phyloP scores from a whole-genome alignment of 2,329 filamentous ascomycete genomes.

The Ophiostoma sp. region DNA sequence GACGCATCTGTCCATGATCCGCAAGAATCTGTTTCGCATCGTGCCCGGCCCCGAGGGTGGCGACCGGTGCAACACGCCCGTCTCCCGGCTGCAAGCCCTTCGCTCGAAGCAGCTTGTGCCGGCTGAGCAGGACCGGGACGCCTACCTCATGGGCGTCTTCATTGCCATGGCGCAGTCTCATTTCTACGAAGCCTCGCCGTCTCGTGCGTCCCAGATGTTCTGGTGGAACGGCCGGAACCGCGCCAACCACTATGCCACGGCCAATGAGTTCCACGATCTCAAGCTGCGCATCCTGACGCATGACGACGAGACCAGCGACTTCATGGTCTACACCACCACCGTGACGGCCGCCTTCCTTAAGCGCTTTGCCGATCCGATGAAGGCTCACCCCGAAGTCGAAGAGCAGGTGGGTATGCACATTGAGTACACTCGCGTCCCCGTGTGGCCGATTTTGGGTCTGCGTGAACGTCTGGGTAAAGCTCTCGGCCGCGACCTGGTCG shows the following conservation, averaged over 20 bases:
- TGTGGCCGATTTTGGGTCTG: conserved; percentile 57
- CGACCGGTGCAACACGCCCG: conserved; percentile 46
- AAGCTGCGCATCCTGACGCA: conserved; percentile 54
- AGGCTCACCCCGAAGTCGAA: conserved; percentile 32
- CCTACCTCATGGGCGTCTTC: conserved; percentile 53
- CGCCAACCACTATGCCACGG: background rate
- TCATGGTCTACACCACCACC: conserved; percentile 55
- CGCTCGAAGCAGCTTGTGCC: conserved; percentile 52
- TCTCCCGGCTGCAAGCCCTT: conserved; percentile 49
- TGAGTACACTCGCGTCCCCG: conserved; percentile 49
- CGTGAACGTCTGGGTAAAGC: conserved; percentile 57
- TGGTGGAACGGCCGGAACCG: conserved; percentile 25
- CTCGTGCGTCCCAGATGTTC: conserved; percentile 33
- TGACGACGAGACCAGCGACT: conserved; percentile 49
- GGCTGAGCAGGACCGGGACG: conserved; percentile 51
- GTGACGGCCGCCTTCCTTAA: conserved; percentile 51
- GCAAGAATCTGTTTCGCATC: conserved; percentile 51
- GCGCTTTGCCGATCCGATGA: conserved; percentile 52
- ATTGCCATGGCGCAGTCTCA: conserved; percentile 59
- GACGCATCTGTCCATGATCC: conserved; percentile 47
- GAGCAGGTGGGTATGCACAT: conserved; percentile 44
- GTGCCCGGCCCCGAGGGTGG: conserved; percentile 42
- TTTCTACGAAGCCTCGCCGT: conserved; percentile 44
- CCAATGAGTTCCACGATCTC: conserved; percentile 46
- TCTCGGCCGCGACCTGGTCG: conserved; percentile 53